Percentiles rank a stretch among this genome's conserved stretches.
Conservation (phyloP, 371 early-diverging fungal genomes). For the Mucor indicus region DNA sequence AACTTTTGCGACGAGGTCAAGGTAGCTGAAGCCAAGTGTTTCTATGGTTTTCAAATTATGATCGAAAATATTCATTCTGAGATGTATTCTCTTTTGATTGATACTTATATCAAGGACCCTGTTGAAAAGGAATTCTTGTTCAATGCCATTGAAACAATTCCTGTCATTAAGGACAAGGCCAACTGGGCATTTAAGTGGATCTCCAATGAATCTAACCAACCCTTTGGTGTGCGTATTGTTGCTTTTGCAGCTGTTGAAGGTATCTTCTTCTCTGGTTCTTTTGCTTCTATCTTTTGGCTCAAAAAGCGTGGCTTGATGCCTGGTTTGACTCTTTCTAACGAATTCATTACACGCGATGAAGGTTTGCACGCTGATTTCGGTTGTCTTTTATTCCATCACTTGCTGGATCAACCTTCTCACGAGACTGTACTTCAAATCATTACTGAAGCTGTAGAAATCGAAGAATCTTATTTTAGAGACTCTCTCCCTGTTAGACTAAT, state of each 20-base stretch:
- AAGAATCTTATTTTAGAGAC: conserved; percentile 94
- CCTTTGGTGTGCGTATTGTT: conserved; percentile 93
- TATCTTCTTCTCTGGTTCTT: conserved; percentile 99
- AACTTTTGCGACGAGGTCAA: conserved; percentile 97
- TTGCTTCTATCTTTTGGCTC: conserved; percentile 99
- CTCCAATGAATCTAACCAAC: conserved; percentile 60
- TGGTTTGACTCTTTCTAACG: conserved; percentile 99
- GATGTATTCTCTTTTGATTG: conserved; percentile 98
- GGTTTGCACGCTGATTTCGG: conserved; percentile 99
- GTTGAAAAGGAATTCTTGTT: conserved; percentile 87
- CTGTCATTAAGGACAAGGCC: conserved; percentile 96
- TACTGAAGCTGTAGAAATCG: conserved; percentile 92
- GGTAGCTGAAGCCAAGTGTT: conserved; percentile 96
- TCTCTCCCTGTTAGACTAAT: conserved; percentile 98
- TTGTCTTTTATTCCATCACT: conserved; percentile 90
- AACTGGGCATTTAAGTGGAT: conserved; percentile 99
- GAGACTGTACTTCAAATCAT: conserved; percentile 80
- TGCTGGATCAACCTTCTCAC: conserved; percentile 75
- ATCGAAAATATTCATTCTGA: conserved; percentile 99
- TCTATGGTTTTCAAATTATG: conserved; percentile 99
- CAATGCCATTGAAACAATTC: conserved; percentile 94
- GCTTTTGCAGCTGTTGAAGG: conserved; percentile 99
- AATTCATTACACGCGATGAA: conserved; percentile 98
- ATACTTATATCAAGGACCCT: conserved; percentile 95
- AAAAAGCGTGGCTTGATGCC: conserved; percentile 99